Base-by-base conservation (phyloP, 129 eudicot genomes). In the Flaveria brownii region DNA sequence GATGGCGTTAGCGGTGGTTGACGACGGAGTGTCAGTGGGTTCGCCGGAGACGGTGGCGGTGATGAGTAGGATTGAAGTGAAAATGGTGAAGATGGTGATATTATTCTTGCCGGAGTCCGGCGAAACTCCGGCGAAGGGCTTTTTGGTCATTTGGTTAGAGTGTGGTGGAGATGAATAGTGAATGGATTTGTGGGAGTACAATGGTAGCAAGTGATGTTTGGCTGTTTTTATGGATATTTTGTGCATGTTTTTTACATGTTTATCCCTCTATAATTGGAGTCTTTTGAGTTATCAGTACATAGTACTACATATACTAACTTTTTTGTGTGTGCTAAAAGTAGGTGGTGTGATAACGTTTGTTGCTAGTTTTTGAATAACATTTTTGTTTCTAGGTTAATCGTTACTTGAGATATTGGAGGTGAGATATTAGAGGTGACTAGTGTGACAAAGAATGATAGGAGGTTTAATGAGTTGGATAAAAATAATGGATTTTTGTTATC, bases 31-130 rank as follows among this genome's bases (percentile, higher is more conserved):
- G 22, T 30, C 4, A 46, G 68, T 26, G 68, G 68, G 33, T 14
- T 63, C 6, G 56, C 51, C 71, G 65, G 18, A 22, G 0, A 12
- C 54, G 25, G 13, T 16, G 9, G 28, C 52, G 2, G 20, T 0
- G 67, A 79, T 55, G 26, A 90, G 67, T 9, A 87, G 56, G 25
- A 87, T 8, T 0, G 86, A 71, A 1, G 90, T 71, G 45, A 84
- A 36, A 36, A 36, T 36, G 41, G 41, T 36, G 41, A 36, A 36
- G 41, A 36, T 36, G 41, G 41, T 36, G 41, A 36, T 36, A 5
- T 36, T 36, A 36, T 5, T 36, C 1, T 36, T 36, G 41, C 41
- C 8, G 41, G 41, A 36, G 7, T 36, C 41, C 8, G 1, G 41
- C 7, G 41, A 36, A 4, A 56, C 16, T 59, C 65, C 33, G 65